These are phyloP conservation scores for Ceratocystis ficicola DNA, from an alignment of 2,329 filamentous ascomycete species.

Conservation along the genomic window DNA sequence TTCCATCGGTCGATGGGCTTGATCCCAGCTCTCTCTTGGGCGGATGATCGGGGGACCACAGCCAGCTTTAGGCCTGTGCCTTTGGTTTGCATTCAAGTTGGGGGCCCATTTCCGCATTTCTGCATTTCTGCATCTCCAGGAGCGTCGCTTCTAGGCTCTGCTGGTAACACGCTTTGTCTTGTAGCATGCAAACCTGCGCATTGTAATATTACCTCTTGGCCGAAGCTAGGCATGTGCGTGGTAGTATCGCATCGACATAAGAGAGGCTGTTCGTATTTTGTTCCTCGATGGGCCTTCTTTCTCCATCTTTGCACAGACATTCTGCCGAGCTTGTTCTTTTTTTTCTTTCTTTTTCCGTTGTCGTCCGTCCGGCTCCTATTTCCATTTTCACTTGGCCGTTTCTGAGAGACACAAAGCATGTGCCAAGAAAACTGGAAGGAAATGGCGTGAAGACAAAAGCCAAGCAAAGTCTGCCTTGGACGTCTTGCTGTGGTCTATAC, in stretches of 20 bases:
- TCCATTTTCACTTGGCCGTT: neutral
- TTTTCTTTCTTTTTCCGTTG: neutral
- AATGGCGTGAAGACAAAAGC: neutral
- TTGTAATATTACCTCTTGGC: too few relatives aligned
- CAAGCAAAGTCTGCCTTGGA: neutral
- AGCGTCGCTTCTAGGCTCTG: too few relatives aligned
- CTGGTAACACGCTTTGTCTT: too few relatives aligned
- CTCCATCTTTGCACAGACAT: neutral
- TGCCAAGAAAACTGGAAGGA: neutral
- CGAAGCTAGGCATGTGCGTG: too few relatives aligned
- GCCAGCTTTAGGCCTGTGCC: neutral
- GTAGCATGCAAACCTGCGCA: too few relatives aligned
- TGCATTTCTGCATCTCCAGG: too few relatives aligned
- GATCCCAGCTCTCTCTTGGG: neutral
- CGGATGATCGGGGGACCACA: neutral
- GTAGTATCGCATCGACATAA: too few relatives aligned
- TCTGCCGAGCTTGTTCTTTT: too few relatives aligned
- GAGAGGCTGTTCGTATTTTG: too few relatives aligned
- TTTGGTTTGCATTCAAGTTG: neutral
- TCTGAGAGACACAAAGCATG: neutral
- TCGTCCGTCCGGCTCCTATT: neutral
- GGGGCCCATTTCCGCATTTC: neutral
- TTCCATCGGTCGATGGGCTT: neutral
- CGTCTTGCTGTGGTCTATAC: neutral
- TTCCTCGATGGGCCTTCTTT: neutral